Evolutionary conservation across 495 filamentous ascomycete species (phyloP), one percentile per base, ranked within the genome.

Genomic region (Oidiodendron maius): DNA sequence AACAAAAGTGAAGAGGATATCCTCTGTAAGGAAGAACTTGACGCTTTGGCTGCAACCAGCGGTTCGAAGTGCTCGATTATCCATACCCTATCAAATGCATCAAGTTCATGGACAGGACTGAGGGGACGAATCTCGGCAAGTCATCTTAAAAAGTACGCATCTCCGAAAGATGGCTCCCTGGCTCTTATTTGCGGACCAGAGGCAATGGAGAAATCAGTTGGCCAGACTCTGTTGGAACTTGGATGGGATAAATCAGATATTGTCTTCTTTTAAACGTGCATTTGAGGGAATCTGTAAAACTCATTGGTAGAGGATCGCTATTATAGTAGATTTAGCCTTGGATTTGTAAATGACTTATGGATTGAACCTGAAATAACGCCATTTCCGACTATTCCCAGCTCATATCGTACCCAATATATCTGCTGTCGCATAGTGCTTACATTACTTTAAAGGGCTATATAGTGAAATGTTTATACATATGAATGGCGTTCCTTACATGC

Each of bases 1-100:
- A 97, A 96, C 58, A 64, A 88, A 39, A 62, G 75, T 22, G 77
- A 87, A 49, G 85, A 86, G 51, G 91, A 97, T 66, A 95, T 97
- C 34, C 70, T 97, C 0, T 88, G 87, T 54, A 77, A 74, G 44
- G 68, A 76, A n/a, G 88, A 93, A 32, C 69, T 96, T 2, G 89
- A 94, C 56, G 64, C 40, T 0, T 71, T 89, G 54, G 73, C 67
- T 8, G 63, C 56, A 21, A 61, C 60, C 2, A 78, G 80, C 37
- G 59, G 60, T 30, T 64, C 70, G n/a, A 72, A 72, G 53, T 90
- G 80, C 48, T 74, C 71, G 44, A 53, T 97, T 10, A 58, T 93
- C 4, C 82, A 95, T 58, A 84, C 84, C 0, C 73, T 97, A 20
- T 86, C 84, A 2, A 69, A 81, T 40, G 75, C 84, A 0, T 63